phyloP scores from a whole-genome alignment of 352 stramenopile species.

The Phytophthora sansomeana region DNA sequence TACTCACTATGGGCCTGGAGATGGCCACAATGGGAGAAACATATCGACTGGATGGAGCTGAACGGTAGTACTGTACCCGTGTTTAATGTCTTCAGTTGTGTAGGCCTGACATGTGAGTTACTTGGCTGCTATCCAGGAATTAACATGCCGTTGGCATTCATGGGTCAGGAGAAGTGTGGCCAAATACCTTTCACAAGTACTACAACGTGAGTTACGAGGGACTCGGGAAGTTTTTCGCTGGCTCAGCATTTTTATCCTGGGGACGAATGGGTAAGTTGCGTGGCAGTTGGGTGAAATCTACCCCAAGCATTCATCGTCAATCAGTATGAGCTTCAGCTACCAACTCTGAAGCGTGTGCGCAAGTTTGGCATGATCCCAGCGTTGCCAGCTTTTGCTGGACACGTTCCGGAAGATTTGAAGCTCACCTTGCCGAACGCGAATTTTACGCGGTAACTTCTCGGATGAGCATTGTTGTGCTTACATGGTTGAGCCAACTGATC shows the following conservation, averaged over 20 bases:
- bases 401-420: conserved; percentile 81
- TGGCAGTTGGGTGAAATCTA: conserved; percentile 82
- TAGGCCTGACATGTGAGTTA: conserved; percentile 1
- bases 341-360: conserved; percentile 82
- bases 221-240: no score
- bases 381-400: no score
- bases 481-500: conserved; percentile 83
- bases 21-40: no score
- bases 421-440: conserved; percentile 72
- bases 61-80: conserved; percentile 45
- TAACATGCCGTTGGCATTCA: conserved; percentile 92
- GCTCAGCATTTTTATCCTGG: no score
- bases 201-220: no score
- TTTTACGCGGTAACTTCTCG: conserved; percentile 79
- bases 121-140: conserved; percentile 52
- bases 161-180: conserved; percentile 91
- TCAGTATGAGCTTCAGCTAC: conserved; percentile 79
- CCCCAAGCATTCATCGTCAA: conserved; percentile 86
- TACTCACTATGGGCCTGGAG: no score
- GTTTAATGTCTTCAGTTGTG: background rate
- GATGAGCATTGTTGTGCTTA: conserved; percentile 86
- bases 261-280: conserved; percentile 93
- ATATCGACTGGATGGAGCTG: no score
- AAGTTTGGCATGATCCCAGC: conserved; percentile 91
- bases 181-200: no score